Conservation (phyloP, 306 rosid species). For the Quercus robur region DNA sequence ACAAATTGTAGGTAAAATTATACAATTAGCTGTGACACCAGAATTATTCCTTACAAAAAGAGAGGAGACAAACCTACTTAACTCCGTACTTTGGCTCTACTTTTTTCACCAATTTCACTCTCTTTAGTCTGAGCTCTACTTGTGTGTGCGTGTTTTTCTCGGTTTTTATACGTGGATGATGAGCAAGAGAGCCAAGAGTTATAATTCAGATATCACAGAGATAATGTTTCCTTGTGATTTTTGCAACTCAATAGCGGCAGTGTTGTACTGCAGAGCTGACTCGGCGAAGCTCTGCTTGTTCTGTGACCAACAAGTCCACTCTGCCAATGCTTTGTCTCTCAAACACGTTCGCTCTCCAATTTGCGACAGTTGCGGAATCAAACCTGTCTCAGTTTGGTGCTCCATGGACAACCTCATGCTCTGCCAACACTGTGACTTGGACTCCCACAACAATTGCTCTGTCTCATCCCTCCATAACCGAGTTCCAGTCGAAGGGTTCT, state of each 20-base stretch:
- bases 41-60: background rate
- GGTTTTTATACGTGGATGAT: background rate
- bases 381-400: slow-evolving; percentile 25
- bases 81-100: background rate
- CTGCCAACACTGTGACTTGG: slow-evolving; percentile 34
- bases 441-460: slow-evolving; percentile 12
- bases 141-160: background rate
- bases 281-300: slow-evolving; percentile 39
- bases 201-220: background rate
- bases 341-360: slow-evolving; percentile 45
- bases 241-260: slow-evolving; percentile 35
- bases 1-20: too few relatives aligned
- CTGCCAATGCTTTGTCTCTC: slow-evolving; percentile 49
- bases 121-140: background rate
- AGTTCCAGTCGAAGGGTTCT: slow-evolving; percentile 18
- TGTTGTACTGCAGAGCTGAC: slow-evolving; percentile 39
- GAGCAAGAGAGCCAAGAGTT: too few relatives aligned
- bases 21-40: too few relatives aligned
- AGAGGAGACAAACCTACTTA: background rate
- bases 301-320: slow-evolving; percentile 50
- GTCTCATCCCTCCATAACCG: slow-evolving; percentile 4
- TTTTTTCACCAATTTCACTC: background rate
- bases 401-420: slow-evolving; percentile 26
- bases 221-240: slow-evolving; percentile 35
- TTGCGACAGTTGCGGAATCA: slow-evolving; percentile 29